Evolutionary conservation across 345 rosid species (phyloP), one percentile per base, ranked within the genome.

Genomic region (Aquilaria yunnanensis): DNA sequence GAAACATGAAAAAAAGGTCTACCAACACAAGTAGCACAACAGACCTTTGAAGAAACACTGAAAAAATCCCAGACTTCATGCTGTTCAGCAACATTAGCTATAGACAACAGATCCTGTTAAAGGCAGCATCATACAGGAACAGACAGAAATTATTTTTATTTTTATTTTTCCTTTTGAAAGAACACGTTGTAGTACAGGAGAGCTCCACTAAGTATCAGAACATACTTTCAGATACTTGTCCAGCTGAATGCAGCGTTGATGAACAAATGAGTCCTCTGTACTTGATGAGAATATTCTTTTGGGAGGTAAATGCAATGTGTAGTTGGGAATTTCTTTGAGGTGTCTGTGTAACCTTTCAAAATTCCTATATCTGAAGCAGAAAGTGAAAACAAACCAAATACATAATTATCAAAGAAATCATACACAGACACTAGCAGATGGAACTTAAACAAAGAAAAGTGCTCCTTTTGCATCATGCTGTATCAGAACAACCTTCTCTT

Each of bases 11-110:
- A 47, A 67, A 54, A 10, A 37, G 0, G 43, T 3, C 7, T 37
- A 37, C 7, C 43, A 37, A 37, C 7, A 37, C 43, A 6, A 10
- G 59, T 6, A 69, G 54, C 23, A 56, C 41, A 3, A 60, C 70
- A 59, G 51, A 91, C 97, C 90, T 91, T 86, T 14, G 97, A 91
- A 60, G 87, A 67, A 60, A 30, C 81, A 72, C 96, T 91, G 64
- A 91, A 69, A 74, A 91, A 91, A 75, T 91, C 97, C 97, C 90
- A 83, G 59, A 91, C 96, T 88, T 91, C 97, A 76, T 91, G 94
- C 70, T 88, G 97, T 70, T 91, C 97, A 56, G 90, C 94, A 72
- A 91, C 96, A 79, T 91, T 88, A 65, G 97, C 96, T 73, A 88
- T 91, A 53, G 92, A 86, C 64, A 91, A 67, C 56, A 91, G 90